Evolutionary conservation across 192 early-diverging fungal genomes (phyloP), one percentile per base, ranked within the genome.

Genomic region (Coemansia nantahalensis): DNA sequence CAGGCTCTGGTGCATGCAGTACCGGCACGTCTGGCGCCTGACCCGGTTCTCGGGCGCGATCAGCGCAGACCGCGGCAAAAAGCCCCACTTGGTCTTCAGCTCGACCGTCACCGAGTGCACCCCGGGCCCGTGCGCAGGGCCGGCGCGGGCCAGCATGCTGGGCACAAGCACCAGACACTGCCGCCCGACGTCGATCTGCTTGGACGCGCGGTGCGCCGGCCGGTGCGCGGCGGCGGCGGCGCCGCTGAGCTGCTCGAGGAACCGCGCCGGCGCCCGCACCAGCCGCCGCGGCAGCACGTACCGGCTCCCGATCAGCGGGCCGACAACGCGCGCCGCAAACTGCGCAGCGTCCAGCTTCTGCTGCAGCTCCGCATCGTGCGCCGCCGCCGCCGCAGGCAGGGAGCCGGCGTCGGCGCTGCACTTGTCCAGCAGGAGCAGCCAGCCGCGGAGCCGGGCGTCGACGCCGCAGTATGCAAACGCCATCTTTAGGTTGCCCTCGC

Each of bases 71-170:
- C 31, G 51, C 10, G 84, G 79, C 13, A 89, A 54, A 44, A 85
- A 87, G 15, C 83, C 86, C 85, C 87, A 89, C 47, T 89, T 89
- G 45, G 87, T 86, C 80, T 85, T 85, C 17, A 85, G 67, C 46
- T 85, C 83, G 6, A 83, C 62, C 4, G 78, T 65, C 8, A 79
- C 41, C 9, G 58, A 31, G 15, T 58, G 62, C 15, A 34, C 18
- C 3, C 16, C 19, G 43, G 12, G 44, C 17, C 41, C 17, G 30
- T 14, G 43, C 23, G 11, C 16, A 15, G 43, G 4, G 16, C 24
- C 34, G 5, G 39, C 16, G 22, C 69, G 58, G 16, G 38, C 22
- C 0, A 78, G 72, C 51, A 82, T 65, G 51, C 83, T 81, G 15
- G 59, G 54, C 28, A 63, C 68, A 30, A 87, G 41, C 2, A 80